Evolutionary conservation across 2,329 filamentous ascomycete species (phyloP).

Genomic region (Fusarium newnesense): DNA sequence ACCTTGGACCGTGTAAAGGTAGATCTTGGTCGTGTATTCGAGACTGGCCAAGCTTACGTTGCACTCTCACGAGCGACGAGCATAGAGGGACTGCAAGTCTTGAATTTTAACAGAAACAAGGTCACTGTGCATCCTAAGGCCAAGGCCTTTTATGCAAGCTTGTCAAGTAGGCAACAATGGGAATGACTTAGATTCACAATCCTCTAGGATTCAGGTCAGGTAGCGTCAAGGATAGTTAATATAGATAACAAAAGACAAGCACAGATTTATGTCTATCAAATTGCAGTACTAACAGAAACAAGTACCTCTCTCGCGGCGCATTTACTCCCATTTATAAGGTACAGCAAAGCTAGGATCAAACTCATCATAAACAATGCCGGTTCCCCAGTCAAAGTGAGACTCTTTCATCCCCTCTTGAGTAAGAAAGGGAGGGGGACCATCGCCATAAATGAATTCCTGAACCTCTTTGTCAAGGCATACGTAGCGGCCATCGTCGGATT

Average conservation of each 20-base stretch:
- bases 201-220: no score
- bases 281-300: background rate
- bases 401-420: background rate
- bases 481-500: background rate
- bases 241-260: background rate
- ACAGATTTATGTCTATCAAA: background rate
- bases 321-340: background rate
- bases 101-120: no score
- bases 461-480: constrained; percentile 5
- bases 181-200: no score
- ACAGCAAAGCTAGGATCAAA: background rate
- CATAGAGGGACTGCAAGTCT: no score
- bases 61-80: no score
- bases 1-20: no score
- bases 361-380: background rate
- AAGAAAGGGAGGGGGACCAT: background rate
- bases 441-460: constrained; percentile 6
- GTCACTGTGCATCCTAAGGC: no score
- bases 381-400: background rate
- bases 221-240: background rate
- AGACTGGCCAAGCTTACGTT: no score
- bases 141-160: no score
- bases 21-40: no score
- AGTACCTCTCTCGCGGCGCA: background rate
- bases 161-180: no score